These are phyloP conservation scores for Lentithecium fluviatile DNA, from an alignment of 495 filamentous ascomycete genomes.

Conservation along the genomic window DNA sequence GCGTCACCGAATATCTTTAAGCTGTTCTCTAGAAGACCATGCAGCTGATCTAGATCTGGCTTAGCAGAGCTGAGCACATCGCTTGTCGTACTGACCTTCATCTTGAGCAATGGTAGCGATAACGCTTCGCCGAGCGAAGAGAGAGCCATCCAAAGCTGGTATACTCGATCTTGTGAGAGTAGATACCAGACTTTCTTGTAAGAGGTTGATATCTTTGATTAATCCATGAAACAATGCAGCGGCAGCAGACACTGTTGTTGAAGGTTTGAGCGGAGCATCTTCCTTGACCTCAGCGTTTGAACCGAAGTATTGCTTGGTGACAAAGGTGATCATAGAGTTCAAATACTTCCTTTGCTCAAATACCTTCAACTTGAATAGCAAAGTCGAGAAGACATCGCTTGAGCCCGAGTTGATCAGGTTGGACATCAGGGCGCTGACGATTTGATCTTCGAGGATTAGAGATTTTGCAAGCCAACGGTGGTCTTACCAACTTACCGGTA, in stretches of 20 bases:
- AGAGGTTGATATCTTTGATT: constrained; percentile 40
- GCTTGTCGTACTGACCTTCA: constrained; percentile 44
- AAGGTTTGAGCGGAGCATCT: constrained; percentile 27
- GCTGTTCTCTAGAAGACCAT: constrained; percentile 61
- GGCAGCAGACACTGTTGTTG: constrained; percentile 47
- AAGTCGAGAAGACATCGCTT: background rate
- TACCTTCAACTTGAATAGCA: constrained; percentile 21
- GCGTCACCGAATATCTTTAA: constrained; percentile 78
- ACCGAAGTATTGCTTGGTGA: constrained; percentile 57
- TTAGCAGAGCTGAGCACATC: constrained; percentile 1
- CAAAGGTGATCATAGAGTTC: constrained; percentile 55
- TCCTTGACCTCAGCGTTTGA: constrained; percentile 25
- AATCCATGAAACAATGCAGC: constrained; percentile 49
- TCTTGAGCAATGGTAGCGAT: constrained; percentile 59
- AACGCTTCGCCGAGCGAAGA: constrained; percentile 64
- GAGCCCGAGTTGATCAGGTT: constrained; percentile 1
- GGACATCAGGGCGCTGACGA: constrained; percentile 8
- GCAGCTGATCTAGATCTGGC: constrained; percentile 48
- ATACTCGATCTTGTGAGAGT: constrained; percentile 3
- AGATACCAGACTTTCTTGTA: constrained; percentile 55
- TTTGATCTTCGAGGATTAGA: constrained; percentile 11
- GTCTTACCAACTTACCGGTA: constrained; percentile 53
- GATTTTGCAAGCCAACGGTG: background rate
- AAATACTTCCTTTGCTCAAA: constrained; percentile 33
- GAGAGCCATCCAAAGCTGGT: constrained; percentile 53